Percentiles rank a stretch among this genome's conserved stretches.
phyloP scores from a whole-genome alignment of 1,284 basidiomycete genomes.

The Marasmius tenuissimus region DNA sequence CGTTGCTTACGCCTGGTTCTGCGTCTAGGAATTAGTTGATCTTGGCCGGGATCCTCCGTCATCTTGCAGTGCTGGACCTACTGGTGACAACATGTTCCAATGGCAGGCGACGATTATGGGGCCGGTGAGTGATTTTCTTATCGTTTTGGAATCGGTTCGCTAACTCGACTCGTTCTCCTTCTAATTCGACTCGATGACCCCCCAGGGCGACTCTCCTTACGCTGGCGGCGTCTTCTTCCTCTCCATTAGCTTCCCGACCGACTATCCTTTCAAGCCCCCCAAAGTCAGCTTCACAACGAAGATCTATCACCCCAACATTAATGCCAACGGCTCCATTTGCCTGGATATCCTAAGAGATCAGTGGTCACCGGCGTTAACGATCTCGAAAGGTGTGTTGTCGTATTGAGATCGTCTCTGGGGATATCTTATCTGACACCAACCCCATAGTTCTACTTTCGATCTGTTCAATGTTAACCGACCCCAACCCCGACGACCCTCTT shows the following conservation, averaged over 20 bases:
- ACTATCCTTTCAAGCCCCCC: conserved; percentile 99
- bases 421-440: conserved; percentile 4
- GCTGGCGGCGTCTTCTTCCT: conserved; percentile 97
- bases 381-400: conserved; percentile 31
- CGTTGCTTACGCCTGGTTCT: conserved; percentile 6
- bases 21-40: conserved; percentile 88
- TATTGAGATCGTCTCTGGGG: neutral
- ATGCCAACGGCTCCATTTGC: conserved; percentile 97
- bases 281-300: conserved; percentile 97
- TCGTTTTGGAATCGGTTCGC: conserved; percentile 18
- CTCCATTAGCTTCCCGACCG: conserved; percentile 89
- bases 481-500: conserved; percentile 92
- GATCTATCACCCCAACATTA: conserved; percentile 95
- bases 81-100: conserved; percentile 95
- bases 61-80: conserved; percentile 95
- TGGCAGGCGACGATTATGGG: conserved; percentile 99
- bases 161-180: conserved; percentile 15
- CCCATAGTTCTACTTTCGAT: conserved; percentile 85
- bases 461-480: conserved; percentile 96
- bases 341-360: conserved; percentile 97
- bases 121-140: conserved; percentile 61
- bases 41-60: conserved; percentile 96
- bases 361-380: conserved; percentile 98
- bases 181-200: conserved; percentile 3
- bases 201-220: conserved; percentile 90